Percentiles rank a stretch among this genome's conserved stretches.
phyloP scores from a whole-genome alignment of 768 basidiomycete genomes.

The Lactifluus subvellereus region DNA sequence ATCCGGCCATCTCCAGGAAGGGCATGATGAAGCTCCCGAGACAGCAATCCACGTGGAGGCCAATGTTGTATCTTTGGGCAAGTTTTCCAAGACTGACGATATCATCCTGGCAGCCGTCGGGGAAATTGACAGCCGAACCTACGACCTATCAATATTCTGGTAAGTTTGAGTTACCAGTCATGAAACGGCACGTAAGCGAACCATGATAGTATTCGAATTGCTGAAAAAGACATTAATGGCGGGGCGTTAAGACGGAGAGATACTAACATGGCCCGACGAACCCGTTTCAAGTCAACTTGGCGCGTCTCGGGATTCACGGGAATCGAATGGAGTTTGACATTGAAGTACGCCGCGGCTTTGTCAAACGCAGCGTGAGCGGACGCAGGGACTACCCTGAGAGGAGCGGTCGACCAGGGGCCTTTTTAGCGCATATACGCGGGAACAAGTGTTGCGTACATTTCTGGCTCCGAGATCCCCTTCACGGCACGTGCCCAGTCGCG shows the following conservation, averaged over 20 bases:
- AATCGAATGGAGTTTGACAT: slow-evolving; percentile 83
- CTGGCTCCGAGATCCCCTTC: slow-evolving; percentile 86
- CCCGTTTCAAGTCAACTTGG: slow-evolving; percentile 67
- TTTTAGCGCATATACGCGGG: slow-evolving; percentile 9
- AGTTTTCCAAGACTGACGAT: slow-evolving; percentile 73
- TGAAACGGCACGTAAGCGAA: slow-evolving; percentile 27
- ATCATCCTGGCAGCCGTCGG: slow-evolving; percentile 82
- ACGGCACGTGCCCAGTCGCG: slow-evolving; percentile 84
- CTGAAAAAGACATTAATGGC: slow-evolving; percentile 35
- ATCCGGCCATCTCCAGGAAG: slow-evolving; percentile 76
- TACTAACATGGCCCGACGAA: slow-evolving; percentile 81
- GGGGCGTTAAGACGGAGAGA: slow-evolving; percentile 19
- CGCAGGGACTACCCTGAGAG: slow-evolving; percentile 65
- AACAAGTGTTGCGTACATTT: slow-evolving; percentile 57
- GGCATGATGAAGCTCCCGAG: slow-evolving; percentile 92
- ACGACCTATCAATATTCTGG: slow-evolving; percentile 48
- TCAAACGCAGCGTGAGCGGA: slow-evolving; percentile 94
- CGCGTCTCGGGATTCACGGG: slow-evolving; percentile 76
- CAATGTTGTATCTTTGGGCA: slow-evolving; percentile 68
- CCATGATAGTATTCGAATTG: slow-evolving; percentile 87
- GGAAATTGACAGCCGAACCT: slow-evolving; percentile 82
- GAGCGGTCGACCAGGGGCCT: background rate
- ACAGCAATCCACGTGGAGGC: slow-evolving; percentile 93
- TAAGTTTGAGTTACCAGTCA: slow-evolving; percentile 4
- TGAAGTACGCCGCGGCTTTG: slow-evolving; percentile 85